A percentile compares a stretch with the other conserved stretches of the same genome.
These are phyloP conservation scores for Ormosia emarginata DNA, from an alignment of 306 rosid genomes.

Conservation along the genomic window DNA sequence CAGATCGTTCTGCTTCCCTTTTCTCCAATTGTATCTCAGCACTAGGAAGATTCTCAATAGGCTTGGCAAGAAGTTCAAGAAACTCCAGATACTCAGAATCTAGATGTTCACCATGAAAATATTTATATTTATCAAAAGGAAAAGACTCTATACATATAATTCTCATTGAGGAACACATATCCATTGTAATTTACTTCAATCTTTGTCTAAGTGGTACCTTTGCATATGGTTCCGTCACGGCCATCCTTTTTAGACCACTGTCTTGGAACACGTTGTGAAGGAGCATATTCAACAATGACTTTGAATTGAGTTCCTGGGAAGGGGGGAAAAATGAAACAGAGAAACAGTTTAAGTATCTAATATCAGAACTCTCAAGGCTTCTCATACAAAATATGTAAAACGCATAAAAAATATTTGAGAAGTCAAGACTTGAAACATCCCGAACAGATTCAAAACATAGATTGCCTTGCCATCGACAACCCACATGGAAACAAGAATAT, in stretches of 20 bases:
- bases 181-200: background rate
- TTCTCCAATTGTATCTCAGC: slow-evolving; percentile 80
- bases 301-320: slow-evolving; percentile 61
- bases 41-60: slow-evolving; percentile 79
- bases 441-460: background rate
- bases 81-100: slow-evolving; percentile 77
- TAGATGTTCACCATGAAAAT: slow-evolving; percentile 49
- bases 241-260: slow-evolving; percentile 58
- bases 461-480: background rate
- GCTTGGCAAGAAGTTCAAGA: slow-evolving; percentile 66
- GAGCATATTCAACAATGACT: slow-evolving; percentile 70
- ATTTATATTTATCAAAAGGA: slow-evolving; percentile 38
- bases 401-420: background rate
- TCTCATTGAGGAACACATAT: slow-evolving; percentile 19
- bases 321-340: slow-evolving; percentile 1
- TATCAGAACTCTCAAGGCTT: background rate
- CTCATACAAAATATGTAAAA: background rate
- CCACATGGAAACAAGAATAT: background rate
- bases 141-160: slow-evolving; percentile 25
- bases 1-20: slow-evolving; percentile 73
- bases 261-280: slow-evolving; percentile 73
- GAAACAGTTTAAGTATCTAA: background rate
- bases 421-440: background rate
- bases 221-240: slow-evolving; percentile 68
- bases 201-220: slow-evolving; percentile 37